Percentiles rank a stretch among this genome's conserved stretches.
Evolutionary conservation across 192 early-diverging fungal genomes (phyloP).

Genomic region (Phlyctochytrium arcticum): DNA sequence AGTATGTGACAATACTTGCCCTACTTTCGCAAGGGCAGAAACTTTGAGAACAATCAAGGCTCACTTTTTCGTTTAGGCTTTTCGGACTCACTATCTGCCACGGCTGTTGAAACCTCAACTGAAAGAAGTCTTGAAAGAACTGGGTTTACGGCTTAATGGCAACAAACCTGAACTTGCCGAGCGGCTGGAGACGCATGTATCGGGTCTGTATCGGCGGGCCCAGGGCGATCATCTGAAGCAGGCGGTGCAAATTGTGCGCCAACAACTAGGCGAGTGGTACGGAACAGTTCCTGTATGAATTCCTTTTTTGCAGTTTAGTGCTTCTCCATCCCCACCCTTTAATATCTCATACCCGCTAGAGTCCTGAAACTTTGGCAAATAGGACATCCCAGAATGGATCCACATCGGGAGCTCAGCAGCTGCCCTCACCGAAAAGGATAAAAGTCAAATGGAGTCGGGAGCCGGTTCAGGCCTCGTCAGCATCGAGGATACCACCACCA

Average conservation of each 20-base stretch:
- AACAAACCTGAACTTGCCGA: not conserved
- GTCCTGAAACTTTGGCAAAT: no score
- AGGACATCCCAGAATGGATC: not conserved
- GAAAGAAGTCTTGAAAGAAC: not conserved
- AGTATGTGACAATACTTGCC: no score
- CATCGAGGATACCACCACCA: no score
- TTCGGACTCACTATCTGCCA: not conserved
- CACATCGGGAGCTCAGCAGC: not conserved
- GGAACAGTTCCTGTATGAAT: not conserved
- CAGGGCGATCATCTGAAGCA: not conserved
- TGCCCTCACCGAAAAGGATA: no score
- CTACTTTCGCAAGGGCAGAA: no score
- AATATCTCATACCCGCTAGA: no score
- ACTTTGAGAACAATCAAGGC: no score
- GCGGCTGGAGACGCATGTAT: not conserved
- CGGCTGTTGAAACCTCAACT: not conserved
- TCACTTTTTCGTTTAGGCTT: not conserved
- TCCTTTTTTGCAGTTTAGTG: not conserved
- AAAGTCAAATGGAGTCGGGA: no score
- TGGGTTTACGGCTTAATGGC: not conserved
- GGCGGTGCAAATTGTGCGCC: not conserved
- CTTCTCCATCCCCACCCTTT: not conserved
- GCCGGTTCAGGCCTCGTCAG: no score
- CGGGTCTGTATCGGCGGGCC: not conserved
- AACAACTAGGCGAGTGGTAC: not conserved